Evolutionary conservation across 2,329 filamentous ascomycete species (phyloP).

Genomic region (Scleromitrula shiraiana): DNA sequence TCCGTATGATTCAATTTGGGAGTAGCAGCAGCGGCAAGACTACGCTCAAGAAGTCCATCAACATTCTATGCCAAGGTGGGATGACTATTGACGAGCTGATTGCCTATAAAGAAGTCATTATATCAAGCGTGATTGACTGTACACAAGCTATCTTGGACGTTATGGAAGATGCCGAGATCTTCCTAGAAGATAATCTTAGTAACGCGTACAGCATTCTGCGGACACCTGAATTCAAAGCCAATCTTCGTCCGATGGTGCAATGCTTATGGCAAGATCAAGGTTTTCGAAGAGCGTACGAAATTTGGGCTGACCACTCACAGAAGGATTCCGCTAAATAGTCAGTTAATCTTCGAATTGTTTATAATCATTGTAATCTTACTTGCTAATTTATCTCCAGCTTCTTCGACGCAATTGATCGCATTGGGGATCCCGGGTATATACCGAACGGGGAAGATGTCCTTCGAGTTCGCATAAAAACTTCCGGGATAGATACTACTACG

Average conservation of each 20-base stretch:
- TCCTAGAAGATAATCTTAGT: too few species aligned
- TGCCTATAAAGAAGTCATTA: neutral
- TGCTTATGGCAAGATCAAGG: neutral
- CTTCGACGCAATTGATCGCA: neutral
- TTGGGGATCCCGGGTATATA: neutral
- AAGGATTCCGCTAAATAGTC: neutral
- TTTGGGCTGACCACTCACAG: neutral
- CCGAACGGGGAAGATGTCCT: neutral
- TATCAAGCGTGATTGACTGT: neutral
- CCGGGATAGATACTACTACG: neutral
- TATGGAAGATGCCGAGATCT: neutral
- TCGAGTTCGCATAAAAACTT: neutral
- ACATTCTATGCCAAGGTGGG: neutral
- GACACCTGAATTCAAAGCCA: too few species aligned
- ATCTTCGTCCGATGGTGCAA: neutral
- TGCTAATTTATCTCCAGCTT: neutral
- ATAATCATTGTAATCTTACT: neutral
- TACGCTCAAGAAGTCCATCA: neutral
- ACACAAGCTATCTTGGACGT: neutral
- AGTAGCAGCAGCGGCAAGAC: neutral
- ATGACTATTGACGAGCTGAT: neutral
- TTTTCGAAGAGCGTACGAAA: neutral
- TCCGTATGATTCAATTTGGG: neutral
- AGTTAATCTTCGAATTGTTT: neutral
- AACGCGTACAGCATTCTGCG: too few species aligned